A percentile compares a stretch with the other conserved stretches of the same genome.
Evolutionary conservation across 2,329 filamentous ascomycete genomes (phyloP).

Genomic region (Biscogniauxia sp.): DNA sequence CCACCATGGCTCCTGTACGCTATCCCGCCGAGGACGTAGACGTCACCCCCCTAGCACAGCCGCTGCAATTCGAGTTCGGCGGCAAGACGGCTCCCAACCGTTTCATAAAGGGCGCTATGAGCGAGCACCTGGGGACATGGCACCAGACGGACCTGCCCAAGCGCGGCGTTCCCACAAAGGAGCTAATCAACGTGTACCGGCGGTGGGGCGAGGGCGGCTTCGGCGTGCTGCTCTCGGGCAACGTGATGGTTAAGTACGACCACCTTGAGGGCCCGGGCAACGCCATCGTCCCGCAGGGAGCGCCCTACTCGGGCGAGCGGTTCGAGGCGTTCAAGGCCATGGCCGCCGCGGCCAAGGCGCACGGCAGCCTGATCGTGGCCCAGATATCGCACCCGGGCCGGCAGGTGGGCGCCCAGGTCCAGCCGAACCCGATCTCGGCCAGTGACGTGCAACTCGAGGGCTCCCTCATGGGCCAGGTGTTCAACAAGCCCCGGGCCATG

Average conservation of each 20-base stretch:
- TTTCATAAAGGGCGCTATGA: conserved; percentile 60
- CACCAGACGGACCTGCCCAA: conserved; percentile 45
- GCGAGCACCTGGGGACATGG: conserved; percentile 58
- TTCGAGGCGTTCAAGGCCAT: conserved; percentile 55
- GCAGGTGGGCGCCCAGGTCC: conserved; percentile 39
- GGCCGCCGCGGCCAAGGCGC: conserved; percentile 47
- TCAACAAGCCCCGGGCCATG: conserved; percentile 36
- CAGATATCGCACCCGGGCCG: conserved; percentile 64
- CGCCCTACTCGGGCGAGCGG: conserved; percentile 47
- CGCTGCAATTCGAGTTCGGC: conserved; percentile 29
- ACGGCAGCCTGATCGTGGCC: conserved; percentile 55
- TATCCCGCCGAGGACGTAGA: not conserved
- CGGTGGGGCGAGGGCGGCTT: conserved; percentile 55
- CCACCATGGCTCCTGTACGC: not conserved
- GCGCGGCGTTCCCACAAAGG: conserved; percentile 33
- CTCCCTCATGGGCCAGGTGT: conserved; percentile 45
- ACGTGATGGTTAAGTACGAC: conserved; percentile 59
- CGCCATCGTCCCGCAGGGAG: conserved; percentile 51
- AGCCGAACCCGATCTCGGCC: conserved; percentile 38
- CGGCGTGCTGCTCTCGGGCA: conserved; percentile 57
- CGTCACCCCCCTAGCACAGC: not conserved
- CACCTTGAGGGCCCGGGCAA: conserved; percentile 54
- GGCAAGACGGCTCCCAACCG: conserved; percentile 53
- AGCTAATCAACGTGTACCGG: conserved; percentile 47
- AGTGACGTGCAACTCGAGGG: conserved; percentile 39